Conservation (phyloP, 495 filamentous ascomycete genomes). For the Penicillium bovifimosum region DNA sequence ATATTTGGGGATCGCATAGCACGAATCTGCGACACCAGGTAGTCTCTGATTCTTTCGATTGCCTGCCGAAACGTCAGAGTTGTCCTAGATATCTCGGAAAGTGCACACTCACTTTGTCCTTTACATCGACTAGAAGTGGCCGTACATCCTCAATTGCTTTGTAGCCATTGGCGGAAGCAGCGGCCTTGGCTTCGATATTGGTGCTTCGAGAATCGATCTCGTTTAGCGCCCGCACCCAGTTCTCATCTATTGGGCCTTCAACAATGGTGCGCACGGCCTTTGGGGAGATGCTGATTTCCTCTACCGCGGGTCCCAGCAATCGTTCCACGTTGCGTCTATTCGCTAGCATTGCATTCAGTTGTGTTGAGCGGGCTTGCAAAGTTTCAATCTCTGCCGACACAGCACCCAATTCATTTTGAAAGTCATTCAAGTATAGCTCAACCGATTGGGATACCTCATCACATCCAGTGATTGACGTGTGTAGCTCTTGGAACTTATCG, state of each 20-base stretch:
- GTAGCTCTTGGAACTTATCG: slow-evolving; percentile 85
- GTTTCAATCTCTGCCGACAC: slow-evolving; percentile 95
- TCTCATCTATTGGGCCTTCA: slow-evolving; percentile 85
- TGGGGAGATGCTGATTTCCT: slow-evolving; percentile 85
- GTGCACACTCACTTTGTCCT: slow-evolving; percentile 61
- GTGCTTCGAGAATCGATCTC: slow-evolving; percentile 76
- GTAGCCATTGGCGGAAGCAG: slow-evolving; percentile 53
- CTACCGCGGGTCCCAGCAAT: slow-evolving; percentile 80
- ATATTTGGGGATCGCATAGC: slow-evolving; percentile 88
- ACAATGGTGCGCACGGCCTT: slow-evolving; percentile 72
- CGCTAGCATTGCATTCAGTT: slow-evolving; percentile 79
- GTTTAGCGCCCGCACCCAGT: slow-evolving; percentile 77
- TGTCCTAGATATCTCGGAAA: neutral
- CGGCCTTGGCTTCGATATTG: slow-evolving; percentile 59
- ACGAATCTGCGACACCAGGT: slow-evolving; percentile 89
- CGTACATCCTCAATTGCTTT: slow-evolving; percentile 79
- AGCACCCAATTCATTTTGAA: slow-evolving; percentile 82
- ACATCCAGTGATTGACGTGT: slow-evolving; percentile 80
- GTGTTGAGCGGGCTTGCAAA: slow-evolving; percentile 77
- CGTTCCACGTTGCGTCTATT: slow-evolving; percentile 88
- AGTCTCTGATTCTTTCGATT: slow-evolving; percentile 89
- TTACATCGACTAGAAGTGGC: slow-evolving; percentile 76
- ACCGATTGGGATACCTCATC: slow-evolving; percentile 92
- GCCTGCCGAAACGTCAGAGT: slow-evolving; percentile 48
- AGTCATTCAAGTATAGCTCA: slow-evolving; percentile 83